Conservation (phyloP, 2,329 filamentous ascomycete genomes). For the Alternaria longipes region DNA sequence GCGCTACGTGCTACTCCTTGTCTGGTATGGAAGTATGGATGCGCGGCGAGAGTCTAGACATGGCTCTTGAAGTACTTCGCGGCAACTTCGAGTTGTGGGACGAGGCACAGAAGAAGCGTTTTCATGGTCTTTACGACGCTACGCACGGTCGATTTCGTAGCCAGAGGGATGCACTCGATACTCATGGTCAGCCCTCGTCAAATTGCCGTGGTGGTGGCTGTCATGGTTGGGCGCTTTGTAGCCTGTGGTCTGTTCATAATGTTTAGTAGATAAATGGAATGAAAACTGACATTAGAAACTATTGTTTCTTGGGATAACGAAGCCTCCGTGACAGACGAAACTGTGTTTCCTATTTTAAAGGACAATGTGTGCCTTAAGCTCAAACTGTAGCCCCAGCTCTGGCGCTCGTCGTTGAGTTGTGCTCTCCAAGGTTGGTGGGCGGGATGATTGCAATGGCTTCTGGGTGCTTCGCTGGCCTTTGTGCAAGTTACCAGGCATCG, state of each 20-base stretch:
- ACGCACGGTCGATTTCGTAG: too few species aligned
- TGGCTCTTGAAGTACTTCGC: slow-evolving; percentile 30
- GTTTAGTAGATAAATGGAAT: background rate
- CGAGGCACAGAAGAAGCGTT: too few species aligned
- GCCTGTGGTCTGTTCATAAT: background rate
- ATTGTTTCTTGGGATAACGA: background rate
- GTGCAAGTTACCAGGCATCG: too few species aligned
- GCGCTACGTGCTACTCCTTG: background rate
- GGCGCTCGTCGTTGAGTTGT: background rate
- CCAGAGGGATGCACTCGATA: too few species aligned
- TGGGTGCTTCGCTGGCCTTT: background rate
- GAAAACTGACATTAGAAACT: background rate
- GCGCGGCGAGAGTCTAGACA: slow-evolving; percentile 30
- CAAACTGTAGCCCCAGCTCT: background rate
- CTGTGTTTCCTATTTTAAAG: background rate
- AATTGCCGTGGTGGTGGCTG: too few species aligned
- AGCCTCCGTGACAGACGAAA: background rate
- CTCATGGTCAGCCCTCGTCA: too few species aligned
- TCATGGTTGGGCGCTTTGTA: slow-evolving; percentile 2
- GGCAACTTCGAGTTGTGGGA: too few species aligned
- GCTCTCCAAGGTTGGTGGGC: background rate
- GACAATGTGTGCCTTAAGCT: background rate
- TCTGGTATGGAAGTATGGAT: slow-evolving; percentile 18
- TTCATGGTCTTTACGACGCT: too few species aligned
- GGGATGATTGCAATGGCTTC: background rate